Evolutionary conservation across 2,329 filamentous ascomycete genomes (phyloP).

Genomic region (Fusarium buharicum): DNA sequence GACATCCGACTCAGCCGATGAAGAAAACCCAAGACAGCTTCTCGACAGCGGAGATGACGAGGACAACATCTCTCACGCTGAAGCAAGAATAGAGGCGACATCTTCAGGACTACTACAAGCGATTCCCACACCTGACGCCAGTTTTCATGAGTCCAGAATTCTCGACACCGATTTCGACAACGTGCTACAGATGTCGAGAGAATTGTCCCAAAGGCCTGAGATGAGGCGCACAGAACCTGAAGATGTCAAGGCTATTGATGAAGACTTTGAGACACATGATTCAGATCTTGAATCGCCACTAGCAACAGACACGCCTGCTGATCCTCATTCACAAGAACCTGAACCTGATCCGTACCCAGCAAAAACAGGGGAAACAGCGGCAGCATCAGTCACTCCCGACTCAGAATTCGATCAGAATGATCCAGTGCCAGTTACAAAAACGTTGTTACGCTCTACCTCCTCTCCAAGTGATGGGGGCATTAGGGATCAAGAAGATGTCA

Average conservation of each 20-base stretch:
- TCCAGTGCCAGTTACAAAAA: neutral
- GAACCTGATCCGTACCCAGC: no score
- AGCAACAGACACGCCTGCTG: no score
- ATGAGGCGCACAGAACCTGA: neutral
- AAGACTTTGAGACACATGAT: no score
- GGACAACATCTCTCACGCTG: neutral
- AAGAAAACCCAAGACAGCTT: constrained; percentile 1
- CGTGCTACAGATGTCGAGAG: constrained; percentile 18
- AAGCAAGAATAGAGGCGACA: constrained; percentile 3
- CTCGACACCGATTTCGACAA: constrained; percentile 27
- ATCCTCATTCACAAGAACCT: no score
- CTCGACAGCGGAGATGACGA: neutral
- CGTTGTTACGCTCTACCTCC: neutral
- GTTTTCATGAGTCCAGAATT: constrained; percentile 13
- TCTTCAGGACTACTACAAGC: constrained; percentile 17
- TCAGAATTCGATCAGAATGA: neutral
- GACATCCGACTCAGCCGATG: neutral
- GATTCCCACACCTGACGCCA: constrained; percentile 1
- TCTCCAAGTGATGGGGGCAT: neutral
- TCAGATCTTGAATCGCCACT: no score
- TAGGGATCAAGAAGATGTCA: neutral
- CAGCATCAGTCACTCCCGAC: neutral
- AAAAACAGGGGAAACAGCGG: neutral
- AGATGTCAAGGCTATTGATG: no score
- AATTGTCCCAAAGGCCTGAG: constrained; percentile 6